Conservation (phyloP, 164 flowering plant genomes). For the Chloranthus sessilifolius region DNA sequence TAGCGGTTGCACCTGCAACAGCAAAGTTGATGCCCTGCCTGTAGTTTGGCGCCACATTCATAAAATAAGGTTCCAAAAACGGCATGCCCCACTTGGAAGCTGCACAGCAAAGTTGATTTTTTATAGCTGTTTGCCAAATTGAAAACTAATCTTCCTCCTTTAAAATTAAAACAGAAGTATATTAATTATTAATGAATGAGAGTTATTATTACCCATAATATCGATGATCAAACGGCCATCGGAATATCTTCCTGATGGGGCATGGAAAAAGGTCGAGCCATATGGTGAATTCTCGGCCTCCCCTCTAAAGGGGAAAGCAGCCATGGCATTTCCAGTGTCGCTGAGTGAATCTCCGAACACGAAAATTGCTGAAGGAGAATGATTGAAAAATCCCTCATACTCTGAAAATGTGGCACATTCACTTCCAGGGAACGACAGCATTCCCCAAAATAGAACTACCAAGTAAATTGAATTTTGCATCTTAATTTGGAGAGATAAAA, state of each 20-base stretch:
- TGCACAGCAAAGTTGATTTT: too few relatives aligned
- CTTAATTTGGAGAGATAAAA: too few relatives aligned
- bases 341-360: conserved; percentile 61
- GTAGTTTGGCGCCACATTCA: neutral
- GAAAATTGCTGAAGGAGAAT: conserved; percentile 23
- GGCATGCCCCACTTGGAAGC: neutral
- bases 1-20: neutral
- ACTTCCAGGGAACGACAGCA: neutral
- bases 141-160: too few relatives aligned
- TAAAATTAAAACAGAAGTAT: too few relatives aligned
- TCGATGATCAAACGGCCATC: conserved; percentile 43
- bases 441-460: too few relatives aligned
- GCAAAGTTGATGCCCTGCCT: neutral
- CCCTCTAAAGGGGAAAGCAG: conserved; percentile 24
- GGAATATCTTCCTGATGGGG: conserved; percentile 43
- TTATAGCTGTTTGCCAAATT: too few relatives aligned
- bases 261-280: conserved; percentile 38
- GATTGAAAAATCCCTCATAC: neutral
- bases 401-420: neutral
- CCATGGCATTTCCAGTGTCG: conserved; percentile 53
- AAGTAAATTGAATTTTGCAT: too few relatives aligned
- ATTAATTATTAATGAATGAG: too few relatives aligned
- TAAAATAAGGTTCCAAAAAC: neutral
- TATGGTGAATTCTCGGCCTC: conserved; percentile 36
- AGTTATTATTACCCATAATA: conserved; percentile 4